These are phyloP conservation scores for Cutaneotrichosporon cavernicola DNA, from an alignment of 1,284 basidiomycete genomes.

Conservation along the genomic window DNA sequence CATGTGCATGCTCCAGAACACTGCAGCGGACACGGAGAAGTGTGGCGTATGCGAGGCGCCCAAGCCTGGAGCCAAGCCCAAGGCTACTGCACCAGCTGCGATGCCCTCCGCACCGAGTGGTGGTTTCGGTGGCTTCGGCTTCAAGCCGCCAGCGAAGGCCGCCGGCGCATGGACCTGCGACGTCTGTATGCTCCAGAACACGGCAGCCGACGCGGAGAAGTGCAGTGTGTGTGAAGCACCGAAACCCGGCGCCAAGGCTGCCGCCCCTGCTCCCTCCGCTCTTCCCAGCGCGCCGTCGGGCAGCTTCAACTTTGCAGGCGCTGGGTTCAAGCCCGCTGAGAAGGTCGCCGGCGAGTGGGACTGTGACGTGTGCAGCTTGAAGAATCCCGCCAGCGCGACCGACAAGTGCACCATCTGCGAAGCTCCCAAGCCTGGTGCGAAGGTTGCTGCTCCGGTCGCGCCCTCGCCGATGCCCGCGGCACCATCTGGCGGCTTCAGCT, in stretches of 20 bases:
- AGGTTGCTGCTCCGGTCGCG: background rate
- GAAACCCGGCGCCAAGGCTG: slow-evolving; percentile 29
- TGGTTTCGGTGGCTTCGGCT: slow-evolving; percentile 14
- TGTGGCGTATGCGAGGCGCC: slow-evolving; percentile 60
- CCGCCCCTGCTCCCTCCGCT: slow-evolving; percentile 8
- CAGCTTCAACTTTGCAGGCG: slow-evolving; percentile 8
- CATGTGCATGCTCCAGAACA: slow-evolving; percentile 57
- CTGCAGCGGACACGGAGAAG: slow-evolving; percentile 55
- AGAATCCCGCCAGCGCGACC: slow-evolving; percentile 22
- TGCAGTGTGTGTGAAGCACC: slow-evolving; percentile 60
- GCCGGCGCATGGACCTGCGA: slow-evolving; percentile 56
- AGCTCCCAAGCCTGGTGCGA: slow-evolving; percentile 42
- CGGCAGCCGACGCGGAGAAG: slow-evolving; percentile 54
- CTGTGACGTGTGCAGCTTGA: slow-evolving; percentile 57
- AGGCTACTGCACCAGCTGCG: background rate
- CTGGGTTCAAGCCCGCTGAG: background rate
- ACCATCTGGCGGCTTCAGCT: slow-evolving; percentile 14
- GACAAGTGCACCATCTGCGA: slow-evolving; percentile 61
- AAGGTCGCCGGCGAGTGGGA: slow-evolving; percentile 52
- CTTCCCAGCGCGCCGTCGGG: slow-evolving; percentile 7
- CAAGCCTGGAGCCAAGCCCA: slow-evolving; percentile 30
- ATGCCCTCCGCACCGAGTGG: slow-evolving; percentile 3
- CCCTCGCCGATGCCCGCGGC: slow-evolving; percentile 4
- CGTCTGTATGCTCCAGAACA: slow-evolving; percentile 57
- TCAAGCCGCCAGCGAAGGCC: background rate